Evolutionary conservation across 257 asterid species (phyloP).

Genomic region (Solanum stenotomum): DNA sequence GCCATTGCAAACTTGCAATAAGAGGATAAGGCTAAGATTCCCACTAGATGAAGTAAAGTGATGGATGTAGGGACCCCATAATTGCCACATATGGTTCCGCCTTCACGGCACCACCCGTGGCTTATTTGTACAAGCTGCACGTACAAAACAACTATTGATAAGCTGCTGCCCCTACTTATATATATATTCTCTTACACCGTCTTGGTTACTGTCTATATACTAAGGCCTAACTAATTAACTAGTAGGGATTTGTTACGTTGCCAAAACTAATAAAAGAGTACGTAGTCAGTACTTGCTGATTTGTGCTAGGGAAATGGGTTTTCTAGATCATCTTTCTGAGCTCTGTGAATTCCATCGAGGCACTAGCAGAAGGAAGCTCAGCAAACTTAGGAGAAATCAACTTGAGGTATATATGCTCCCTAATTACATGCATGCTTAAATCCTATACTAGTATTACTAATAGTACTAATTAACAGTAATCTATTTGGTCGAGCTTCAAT

Average conservation of each 20-base stretch:
- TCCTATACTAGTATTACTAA: neutral
- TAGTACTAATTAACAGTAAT: neutral
- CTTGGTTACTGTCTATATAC: neutral
- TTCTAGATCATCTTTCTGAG: conserved; percentile 16
- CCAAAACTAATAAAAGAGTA: neutral
- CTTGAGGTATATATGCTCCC: conserved; percentile 18
- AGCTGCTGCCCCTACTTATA: neutral
- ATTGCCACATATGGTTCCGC: neutral
- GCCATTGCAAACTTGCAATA: neutral
- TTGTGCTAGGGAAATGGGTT: conserved; percentile 15
- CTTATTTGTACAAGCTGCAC: conserved; percentile 1
- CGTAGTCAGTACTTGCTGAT: neutral
- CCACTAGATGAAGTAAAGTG: neutral
- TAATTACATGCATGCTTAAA: neutral
- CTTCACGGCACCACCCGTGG: neutral
- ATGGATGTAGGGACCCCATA: neutral
- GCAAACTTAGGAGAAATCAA: conserved; percentile 13
- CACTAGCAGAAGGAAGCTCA: conserved; percentile 20
- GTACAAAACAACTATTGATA: neutral
- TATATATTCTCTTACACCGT: neutral
- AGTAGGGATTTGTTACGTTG: no score
- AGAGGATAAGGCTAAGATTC: neutral
- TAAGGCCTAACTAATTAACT: no score
- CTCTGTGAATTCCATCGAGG: conserved; percentile 6
- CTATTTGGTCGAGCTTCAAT: neutral